Base-by-base conservation (phyloP, 768 basidiomycete species). In the Pulveroboletus frians region DNA sequence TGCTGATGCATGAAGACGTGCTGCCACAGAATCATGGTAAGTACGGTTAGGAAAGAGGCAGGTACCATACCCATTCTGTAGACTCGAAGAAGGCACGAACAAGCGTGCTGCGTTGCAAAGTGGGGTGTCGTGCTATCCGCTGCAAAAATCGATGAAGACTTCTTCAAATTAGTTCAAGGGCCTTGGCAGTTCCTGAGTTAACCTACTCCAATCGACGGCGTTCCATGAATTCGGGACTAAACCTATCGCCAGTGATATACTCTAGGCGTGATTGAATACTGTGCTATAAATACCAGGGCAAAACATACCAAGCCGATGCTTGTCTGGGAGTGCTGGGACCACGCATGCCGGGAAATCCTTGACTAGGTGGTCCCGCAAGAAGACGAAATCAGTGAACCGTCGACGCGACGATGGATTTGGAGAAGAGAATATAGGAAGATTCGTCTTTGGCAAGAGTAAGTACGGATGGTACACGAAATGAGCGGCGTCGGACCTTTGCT, bases 1-100 rank as follows among this genome's bases (percentile, higher is more conserved):
- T 96, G 92, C 62, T 94, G 90, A 66, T 98, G 94, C 91, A 96
- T 98, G 62, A 88, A 84, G 21, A 98, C 94, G 60, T 91, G 88
- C 95, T 97, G 57, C 40, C 20, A 43, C 40, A 54, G 21, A 46
- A 21, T 36, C 39, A 44, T 41, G 56, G 37, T 41, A 31, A 51
- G 53, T 10, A 32, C 35, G 43, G 17, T 11, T 14, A 15, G 39
- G 34, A 45, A 46, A 26, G 30, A 39, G 39, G 30, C 23, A 10
- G 17, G 3, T 9, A 6, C 9, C 83, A 51, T 66, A 94, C 95
- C 96, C 96, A 99, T 94, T 99, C 96, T 30, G 90, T 88, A 3
- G 93, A 95, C 65, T 92, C 90, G 50, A 98, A 85, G 73, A 99
- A 99, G 26, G 92, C 89, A 8, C 87, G 83, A n/a, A 96, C 76